Percentiles rank a stretch among this genome's conserved stretches.
phyloP scores from a whole-genome alignment of 495 filamentous ascomycete species.

The Hypoxylon rickii region DNA sequence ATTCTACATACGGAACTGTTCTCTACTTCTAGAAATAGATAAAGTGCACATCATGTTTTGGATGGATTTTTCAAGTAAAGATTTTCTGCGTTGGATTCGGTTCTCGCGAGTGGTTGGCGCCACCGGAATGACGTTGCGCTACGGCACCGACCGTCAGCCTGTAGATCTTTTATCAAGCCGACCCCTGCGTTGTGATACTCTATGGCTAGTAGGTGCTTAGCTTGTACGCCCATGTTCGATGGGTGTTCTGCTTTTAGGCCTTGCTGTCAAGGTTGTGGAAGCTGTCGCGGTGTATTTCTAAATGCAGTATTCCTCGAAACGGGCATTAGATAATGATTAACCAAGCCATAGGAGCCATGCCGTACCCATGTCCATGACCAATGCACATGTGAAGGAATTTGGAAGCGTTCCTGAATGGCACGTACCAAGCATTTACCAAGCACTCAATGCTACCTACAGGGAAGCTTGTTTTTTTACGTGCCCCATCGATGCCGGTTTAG shows the following conservation, averaged over 20 bases:
- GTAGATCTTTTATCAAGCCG: too few species aligned
- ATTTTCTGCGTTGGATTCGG: too few species aligned
- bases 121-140: constrained; percentile 1
- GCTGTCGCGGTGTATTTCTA: constrained; percentile 4
- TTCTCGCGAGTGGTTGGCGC: constrained; percentile 20
- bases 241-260: background rate
- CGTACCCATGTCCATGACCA: too few species aligned
- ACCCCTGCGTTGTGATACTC: background rate
- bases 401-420: constrained; percentile 1
- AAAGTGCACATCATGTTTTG: too few species aligned
- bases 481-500: background rate
- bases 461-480: constrained; percentile 10
- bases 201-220: too few species aligned
- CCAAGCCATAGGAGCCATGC: background rate
- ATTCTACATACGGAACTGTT: too few species aligned
- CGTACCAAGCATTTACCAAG: constrained; percentile 8
- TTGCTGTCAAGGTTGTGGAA: background rate
- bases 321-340: background rate
- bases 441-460: background rate
- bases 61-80: too few species aligned
- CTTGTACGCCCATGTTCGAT: too few species aligned
- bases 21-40: too few species aligned
- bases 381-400: background rate
- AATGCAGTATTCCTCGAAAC: background rate
- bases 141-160: background rate